phyloP scores from a whole-genome alignment of 2,329 filamentous ascomycete genomes.

The Cadophora gregata region DNA sequence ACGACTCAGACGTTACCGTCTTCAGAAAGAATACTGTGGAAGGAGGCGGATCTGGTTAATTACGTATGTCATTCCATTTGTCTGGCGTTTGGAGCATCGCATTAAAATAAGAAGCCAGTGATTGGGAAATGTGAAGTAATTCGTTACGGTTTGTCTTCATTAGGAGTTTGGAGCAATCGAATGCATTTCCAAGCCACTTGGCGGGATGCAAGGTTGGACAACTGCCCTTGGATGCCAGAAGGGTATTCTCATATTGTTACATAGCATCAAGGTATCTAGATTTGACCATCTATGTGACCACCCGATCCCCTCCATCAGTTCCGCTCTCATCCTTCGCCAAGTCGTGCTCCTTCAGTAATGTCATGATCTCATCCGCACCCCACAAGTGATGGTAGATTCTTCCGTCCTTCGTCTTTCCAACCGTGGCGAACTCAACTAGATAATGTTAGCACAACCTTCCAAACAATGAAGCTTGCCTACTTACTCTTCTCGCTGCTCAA shows the following conservation, averaged over 20 bases:
- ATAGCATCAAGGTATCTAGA: constrained; percentile 28
- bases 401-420: constrained; percentile 92
- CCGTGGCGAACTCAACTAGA: constrained; percentile 95
- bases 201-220: background rate
- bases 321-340: constrained; percentile 79
- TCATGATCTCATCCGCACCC: constrained; percentile 95
- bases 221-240: constrained; percentile 12
- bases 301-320: constrained; percentile 41
- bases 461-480: constrained; percentile 45
- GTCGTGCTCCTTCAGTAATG: constrained; percentile 92
- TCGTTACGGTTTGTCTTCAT: background rate
- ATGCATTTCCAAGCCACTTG: background rate
- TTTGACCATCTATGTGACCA: constrained; percentile 39
- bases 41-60: background rate
- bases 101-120: background rate
- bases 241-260: constrained; percentile 38
- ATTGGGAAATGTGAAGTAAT: background rate
- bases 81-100: background rate
- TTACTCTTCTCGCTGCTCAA: constrained; percentile 98
- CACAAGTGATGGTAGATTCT: constrained; percentile 99
- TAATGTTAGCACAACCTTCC: constrained; percentile 30
- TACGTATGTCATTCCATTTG: background rate
- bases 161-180: background rate
- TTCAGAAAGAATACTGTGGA: background rate
- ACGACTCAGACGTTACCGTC: background rate